A percentile compares a stretch with the other conserved stretches of the same genome.
phyloP scores from a whole-genome alignment of 306 rosid genomes.

The Rubus idaeus region DNA sequence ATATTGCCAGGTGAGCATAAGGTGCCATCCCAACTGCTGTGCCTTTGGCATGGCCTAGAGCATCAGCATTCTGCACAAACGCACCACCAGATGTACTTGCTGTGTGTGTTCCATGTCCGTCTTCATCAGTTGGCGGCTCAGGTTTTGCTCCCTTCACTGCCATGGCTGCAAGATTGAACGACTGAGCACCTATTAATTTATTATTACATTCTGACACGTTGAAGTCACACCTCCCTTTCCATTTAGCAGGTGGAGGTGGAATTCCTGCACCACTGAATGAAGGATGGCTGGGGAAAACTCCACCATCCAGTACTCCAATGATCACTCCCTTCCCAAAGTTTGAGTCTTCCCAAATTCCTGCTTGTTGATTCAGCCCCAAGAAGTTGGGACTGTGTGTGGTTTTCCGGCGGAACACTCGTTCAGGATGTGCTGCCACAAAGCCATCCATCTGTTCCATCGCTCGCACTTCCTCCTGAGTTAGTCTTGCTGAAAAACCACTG shows the following conservation, averaged over 20 bases:
- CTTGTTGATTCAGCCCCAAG: slow-evolving; percentile 54
- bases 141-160: slow-evolving; percentile 30
- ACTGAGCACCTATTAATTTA: slow-evolving; percentile 73
- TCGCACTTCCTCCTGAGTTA: slow-evolving; percentile 51
- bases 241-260: slow-evolving; percentile 68
- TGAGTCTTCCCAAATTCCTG: slow-evolving; percentile 63
- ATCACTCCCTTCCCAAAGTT: slow-evolving; percentile 77
- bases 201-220: slow-evolving; percentile 59
- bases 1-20: slow-evolving; percentile 66
- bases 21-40: slow-evolving; percentile 79
- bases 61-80: slow-evolving; percentile 56
- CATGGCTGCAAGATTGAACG: slow-evolving; percentile 47
- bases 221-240: slow-evolving; percentile 77
- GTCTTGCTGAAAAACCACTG: slow-evolving; percentile 73
- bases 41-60: slow-evolving; percentile 75
- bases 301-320: slow-evolving; percentile 69
- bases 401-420: slow-evolving; percentile 41
- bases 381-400: slow-evolving; percentile 67
- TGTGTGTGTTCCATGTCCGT: slow-evolving; percentile 75
- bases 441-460: slow-evolving; percentile 50
- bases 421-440: slow-evolving; percentile 50
- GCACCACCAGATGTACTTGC: slow-evolving; percentile 73
- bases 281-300: slow-evolving; percentile 62
- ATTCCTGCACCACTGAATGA: slow-evolving; percentile 64
- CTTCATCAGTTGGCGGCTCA: slow-evolving; percentile 51